These are phyloP conservation scores for Penicillium parvum DNA, from an alignment of 495 filamentous ascomycete genomes.

Conservation along the genomic window DNA sequence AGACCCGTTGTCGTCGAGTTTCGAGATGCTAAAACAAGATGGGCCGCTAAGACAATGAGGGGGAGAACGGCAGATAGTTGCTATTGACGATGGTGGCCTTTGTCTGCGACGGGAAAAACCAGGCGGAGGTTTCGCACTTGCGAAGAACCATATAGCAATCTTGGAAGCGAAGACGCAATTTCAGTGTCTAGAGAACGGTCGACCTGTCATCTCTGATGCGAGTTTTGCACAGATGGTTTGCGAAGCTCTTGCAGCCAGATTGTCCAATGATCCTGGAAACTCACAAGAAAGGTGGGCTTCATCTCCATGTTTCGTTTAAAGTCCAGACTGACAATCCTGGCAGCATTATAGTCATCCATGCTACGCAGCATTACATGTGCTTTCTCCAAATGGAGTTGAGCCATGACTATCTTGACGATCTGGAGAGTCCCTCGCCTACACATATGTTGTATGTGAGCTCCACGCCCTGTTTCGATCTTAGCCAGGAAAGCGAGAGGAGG, in stretches of 20 bases:
- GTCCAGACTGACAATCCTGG: slow-evolving; percentile 3
- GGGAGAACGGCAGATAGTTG: slow-evolving; percentile 7
- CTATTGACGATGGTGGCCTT: slow-evolving; percentile 18
- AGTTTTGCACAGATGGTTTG: slow-evolving; percentile 16
- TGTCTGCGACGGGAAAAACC: slow-evolving; percentile 4
- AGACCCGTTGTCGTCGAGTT: slow-evolving; percentile 15
- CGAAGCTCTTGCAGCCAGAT: slow-evolving; percentile 13
- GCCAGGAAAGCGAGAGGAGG: slow-evolving; percentile 1
- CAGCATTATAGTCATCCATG: slow-evolving; percentile 15
- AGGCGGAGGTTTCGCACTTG: background rate
- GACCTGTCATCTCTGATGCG: slow-evolving; percentile 13
- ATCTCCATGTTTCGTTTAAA: background rate
- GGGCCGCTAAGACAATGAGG: background rate
- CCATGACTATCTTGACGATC: slow-evolving; percentile 11
- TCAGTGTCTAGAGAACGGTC: slow-evolving; percentile 14
- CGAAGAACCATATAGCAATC: slow-evolving; percentile 11
- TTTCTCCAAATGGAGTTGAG: slow-evolving; percentile 18
- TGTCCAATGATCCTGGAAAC: background rate
- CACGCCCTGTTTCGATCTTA: slow-evolving; percentile 18
- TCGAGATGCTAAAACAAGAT: slow-evolving; percentile 15
- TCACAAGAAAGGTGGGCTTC: background rate
- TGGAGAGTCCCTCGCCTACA: slow-evolving; percentile 2
- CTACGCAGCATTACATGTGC: slow-evolving; percentile 20
- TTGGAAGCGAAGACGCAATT: slow-evolving; percentile 19
- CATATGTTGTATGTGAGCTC: slow-evolving; percentile 10